These are phyloP conservation scores for Saccharomyces hybrid DNA, from an alignment of 1,139 yeast genomes.

Conservation along the genomic window DNA sequence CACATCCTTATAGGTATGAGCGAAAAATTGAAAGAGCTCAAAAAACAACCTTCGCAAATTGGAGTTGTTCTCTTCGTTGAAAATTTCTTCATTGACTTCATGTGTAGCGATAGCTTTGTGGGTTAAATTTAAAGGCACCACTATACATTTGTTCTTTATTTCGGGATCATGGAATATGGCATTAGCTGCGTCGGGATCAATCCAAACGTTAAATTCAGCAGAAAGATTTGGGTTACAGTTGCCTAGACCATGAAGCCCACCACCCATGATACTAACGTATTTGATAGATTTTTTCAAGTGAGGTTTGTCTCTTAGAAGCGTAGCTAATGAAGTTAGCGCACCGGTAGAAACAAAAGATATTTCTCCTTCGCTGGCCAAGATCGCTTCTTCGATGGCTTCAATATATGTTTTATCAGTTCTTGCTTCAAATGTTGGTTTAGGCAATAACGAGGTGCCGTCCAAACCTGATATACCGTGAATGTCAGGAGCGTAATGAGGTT, in stretches of 20 bases:
- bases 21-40: slow-evolving; percentile 52
- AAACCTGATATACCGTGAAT: slow-evolving; percentile 73
- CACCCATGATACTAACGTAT: slow-evolving; percentile 68
- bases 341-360: slow-evolving; percentile 64
- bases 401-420: slow-evolving; percentile 34
- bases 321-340: slow-evolving; percentile 61
- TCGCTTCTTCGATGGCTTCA: slow-evolving; percentile 51
- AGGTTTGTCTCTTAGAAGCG: slow-evolving; percentile 36
- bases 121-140: slow-evolving; percentile 66
- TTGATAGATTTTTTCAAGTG: slow-evolving; percentile 41
- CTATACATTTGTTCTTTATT: slow-evolving; percentile 43
- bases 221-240: slow-evolving; percentile 43
- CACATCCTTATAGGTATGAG: slow-evolving; percentile 39
- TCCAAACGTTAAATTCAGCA: slow-evolving; percentile 74
- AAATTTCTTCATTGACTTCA: slow-evolving; percentile 36
- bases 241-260: slow-evolving; percentile 44
- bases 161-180: slow-evolving; percentile 43
- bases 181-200: slow-evolving; percentile 72
- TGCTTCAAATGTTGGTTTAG: slow-evolving; percentile 37
- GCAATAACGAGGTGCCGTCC: slow-evolving; percentile 61
- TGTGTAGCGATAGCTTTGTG: slow-evolving; percentile 57
- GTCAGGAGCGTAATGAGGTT: slow-evolving; percentile 44
- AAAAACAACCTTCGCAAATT: slow-evolving; percentile 46
- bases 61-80: slow-evolving; percentile 29
- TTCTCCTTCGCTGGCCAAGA: slow-evolving; percentile 38